A percentile compares a stretch with the other conserved stretches of the same genome.
Evolutionary conservation across 306 rosid species (phyloP).

Genomic region (Sicyos edulis): DNA sequence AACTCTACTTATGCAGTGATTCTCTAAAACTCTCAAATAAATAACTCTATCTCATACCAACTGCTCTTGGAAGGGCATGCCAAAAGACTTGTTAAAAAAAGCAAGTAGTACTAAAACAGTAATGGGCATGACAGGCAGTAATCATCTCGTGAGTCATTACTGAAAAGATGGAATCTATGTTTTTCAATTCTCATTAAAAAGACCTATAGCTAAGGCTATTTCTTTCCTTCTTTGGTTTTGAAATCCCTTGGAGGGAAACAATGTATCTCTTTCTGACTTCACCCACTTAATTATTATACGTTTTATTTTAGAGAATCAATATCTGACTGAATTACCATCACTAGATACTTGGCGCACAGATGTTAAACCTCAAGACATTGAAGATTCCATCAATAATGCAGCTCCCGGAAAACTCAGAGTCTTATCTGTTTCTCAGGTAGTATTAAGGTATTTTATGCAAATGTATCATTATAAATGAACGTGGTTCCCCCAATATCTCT

Average conservation of each 20-base stretch:
- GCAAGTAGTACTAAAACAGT: neutral
- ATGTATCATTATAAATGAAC: slow-evolving; percentile 1
- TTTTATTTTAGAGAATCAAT: slow-evolving; percentile 12
- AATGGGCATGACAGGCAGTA: neutral
- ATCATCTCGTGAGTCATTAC: neutral
- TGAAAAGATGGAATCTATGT: neutral
- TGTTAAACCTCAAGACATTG: slow-evolving; percentile 56
- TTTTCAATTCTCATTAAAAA: neutral
- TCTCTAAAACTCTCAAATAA: neutral
- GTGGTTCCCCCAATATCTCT: neutral
- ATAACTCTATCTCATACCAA: neutral
- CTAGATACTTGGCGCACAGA: slow-evolving; percentile 86
- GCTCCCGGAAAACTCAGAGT: slow-evolving; percentile 69
- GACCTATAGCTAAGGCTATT: neutral
- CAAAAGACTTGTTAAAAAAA: neutral
- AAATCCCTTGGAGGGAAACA: neutral
- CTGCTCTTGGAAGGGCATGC: neutral
- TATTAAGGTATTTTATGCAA: slow-evolving; percentile 23
- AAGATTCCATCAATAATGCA: slow-evolving; percentile 59
- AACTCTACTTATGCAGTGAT: slow-evolving; percentile 8
- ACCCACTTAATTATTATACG: slow-evolving; percentile 5
- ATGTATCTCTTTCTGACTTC: neutral
- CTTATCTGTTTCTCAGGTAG: slow-evolving; percentile 66
- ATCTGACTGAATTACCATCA: neutral
- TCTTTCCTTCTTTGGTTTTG: neutral